Base-by-base conservation (phyloP, 371 early-diverging fungal species). In the Dinochytrium kinnereticum region DNA sequence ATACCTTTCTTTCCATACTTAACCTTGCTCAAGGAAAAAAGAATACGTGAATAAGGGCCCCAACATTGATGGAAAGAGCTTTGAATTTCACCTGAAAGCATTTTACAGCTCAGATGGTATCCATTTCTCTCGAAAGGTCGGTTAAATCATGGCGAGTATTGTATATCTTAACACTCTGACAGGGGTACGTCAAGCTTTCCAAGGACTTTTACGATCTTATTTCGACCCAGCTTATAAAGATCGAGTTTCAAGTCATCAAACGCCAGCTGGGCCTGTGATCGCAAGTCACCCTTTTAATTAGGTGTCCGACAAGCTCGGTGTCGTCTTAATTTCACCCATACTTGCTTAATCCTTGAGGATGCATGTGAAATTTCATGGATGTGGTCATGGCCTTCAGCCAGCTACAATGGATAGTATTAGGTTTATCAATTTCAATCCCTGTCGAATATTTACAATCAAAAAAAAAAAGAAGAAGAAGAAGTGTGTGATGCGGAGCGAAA, bases 101-200 rank as follows among this genome's bases (percentile, higher is more conserved):
- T 77, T 84, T 28, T 81, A 65, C 68, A 28, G 30, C 19, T 36
- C 15, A 10, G 81, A 83, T 55, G 75, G 71, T 17, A 50, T 78
- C 28, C 78, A 79, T 40, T 78, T 81, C 57, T 75, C 59, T 1
- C 65, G 59, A n/a, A 78, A 75, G 69, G 82, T 78, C 61, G 24
- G 57, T 15, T 26, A 34, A 61, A 0, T 71, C 7, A 49, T 51
- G 0, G 28, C 2, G 73, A 30, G 51, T n/a, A 24, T 1, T 13
- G 44, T 28, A 33, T 13, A 19, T 49, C 44, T 28, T 24, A 26
- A n/a, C 15, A 30, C 44, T 38, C 68, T 17, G 24, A n/a, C n/a
- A 84, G 82, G 84, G 81, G 21, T 84, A 84, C 70, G 39, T 53
- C 34, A 84, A 84, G 69, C 50, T 82, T 15, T 72, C 80, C 24